Evolutionary conservation across 805 yeast species (phyloP).

Genomic region (Wickerhamiella occidentalis): DNA sequence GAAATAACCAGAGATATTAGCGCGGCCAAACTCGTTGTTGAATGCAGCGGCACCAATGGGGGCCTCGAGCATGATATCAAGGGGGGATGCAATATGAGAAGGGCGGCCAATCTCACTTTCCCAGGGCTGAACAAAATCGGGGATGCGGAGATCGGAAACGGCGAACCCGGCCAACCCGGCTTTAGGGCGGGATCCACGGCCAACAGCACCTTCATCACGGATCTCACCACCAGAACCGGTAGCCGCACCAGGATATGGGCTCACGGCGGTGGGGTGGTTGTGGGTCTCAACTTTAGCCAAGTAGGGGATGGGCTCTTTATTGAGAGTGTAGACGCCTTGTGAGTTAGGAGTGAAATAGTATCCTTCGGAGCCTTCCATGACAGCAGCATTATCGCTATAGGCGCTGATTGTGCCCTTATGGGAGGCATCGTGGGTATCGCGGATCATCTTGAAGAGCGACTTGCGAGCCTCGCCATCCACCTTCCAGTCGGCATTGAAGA

Average conservation of each 20-base stretch:
- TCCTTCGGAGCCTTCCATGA: conserved; percentile 71
- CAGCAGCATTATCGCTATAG: conserved; percentile 96
- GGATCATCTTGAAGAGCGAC: conserved; percentile 85
- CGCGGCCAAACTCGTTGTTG: conserved; percentile 97
- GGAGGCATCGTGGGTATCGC: conserved; percentile 74
- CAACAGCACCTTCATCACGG: conserved; percentile 99
- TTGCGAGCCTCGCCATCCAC: conserved; percentile 68
- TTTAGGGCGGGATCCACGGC: conserved; percentile 93
- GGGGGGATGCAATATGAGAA: conserved; percentile 77
- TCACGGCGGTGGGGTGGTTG: conserved; percentile 98
- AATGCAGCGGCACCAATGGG: conserved; percentile 97
- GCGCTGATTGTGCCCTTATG: conserved; percentile 84
- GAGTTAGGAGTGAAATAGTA: conserved; percentile 70
- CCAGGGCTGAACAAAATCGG: conserved; percentile 86
- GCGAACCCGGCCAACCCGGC: conserved; percentile 93
- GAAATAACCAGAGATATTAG: conserved; percentile 92
- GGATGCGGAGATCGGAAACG: conserved; percentile 82
- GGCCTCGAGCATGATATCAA: conserved; percentile 93
- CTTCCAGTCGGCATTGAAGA: conserved; percentile 97
- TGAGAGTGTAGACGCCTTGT: conserved; percentile 59
- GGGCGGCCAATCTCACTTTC: conserved; percentile 86
- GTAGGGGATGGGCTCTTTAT: conserved; percentile 71
- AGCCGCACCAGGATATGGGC: conserved; percentile 99
- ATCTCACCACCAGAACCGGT: conserved; percentile 99
- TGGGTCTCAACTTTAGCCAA: conserved; percentile 96